phyloP scores from a whole-genome alignment of 768 basidiomycete species.

The Hydnomerulius pinastri region DNA sequence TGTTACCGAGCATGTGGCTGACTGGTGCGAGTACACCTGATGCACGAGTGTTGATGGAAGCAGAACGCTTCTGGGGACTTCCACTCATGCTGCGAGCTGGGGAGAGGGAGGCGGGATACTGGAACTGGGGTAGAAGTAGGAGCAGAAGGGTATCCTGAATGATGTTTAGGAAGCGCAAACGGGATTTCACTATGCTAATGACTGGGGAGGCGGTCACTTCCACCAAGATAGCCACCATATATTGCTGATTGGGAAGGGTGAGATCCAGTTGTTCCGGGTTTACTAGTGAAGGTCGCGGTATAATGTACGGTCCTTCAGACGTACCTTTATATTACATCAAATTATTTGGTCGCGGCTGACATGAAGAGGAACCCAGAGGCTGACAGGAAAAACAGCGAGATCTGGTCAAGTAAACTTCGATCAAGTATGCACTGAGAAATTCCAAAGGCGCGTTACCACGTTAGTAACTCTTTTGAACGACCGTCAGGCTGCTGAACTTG shows the following conservation, averaged over 20 bases:
- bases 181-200: neutral
- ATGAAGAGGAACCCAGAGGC: neutral
- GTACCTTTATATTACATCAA: conserved; percentile 10
- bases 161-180: neutral
- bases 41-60: neutral
- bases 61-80: conserved; percentile 9
- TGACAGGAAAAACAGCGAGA: no score
- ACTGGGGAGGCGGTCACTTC: neutral
- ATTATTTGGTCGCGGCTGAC: conserved; percentile 16
- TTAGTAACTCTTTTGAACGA: no score
- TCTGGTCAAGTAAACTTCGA: no score
- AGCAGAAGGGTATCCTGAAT: neutral
- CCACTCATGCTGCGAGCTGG: conserved; percentile 5
- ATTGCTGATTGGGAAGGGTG: neutral
- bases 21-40: conserved; percentile 5
- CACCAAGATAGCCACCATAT: neutral
- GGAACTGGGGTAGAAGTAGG: conserved; percentile 8
- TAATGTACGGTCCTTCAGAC: no score
- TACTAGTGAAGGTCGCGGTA: no score
- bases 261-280: neutral
- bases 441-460: no score
- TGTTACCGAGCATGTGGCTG: conserved; percentile 18
- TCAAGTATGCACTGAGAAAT: no score
- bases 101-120: conserved; percentile 3
- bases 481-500: no score